Evolutionary conservation across 306 rosid species (phyloP).

Genomic region (Comarum palustre): DNA sequence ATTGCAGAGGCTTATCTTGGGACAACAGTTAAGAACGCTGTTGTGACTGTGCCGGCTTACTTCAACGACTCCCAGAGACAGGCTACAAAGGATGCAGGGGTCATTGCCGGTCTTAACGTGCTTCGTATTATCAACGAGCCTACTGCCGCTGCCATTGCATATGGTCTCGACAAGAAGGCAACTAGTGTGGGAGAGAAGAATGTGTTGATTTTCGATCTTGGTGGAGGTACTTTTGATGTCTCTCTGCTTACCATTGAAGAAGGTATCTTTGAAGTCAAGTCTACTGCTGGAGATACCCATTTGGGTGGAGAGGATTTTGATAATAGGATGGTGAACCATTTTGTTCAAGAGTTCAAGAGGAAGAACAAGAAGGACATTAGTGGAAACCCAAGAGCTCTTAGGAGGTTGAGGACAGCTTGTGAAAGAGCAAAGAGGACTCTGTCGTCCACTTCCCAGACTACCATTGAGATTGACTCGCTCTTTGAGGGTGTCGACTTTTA

Average conservation of each 20-base stretch:
- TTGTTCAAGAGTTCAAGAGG: conserved; percentile 20
- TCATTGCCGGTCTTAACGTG: conserved; percentile 62
- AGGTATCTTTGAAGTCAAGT: conserved; percentile 15
- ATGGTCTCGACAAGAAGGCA: conserved; percentile 67
- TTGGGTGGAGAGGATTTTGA: conserved; percentile 25
- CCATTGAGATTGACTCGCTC: conserved; percentile 12
- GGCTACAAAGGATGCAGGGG: conserved; percentile 67
- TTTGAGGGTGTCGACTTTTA: conserved; percentile 11
- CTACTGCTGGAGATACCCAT: conserved; percentile 24
- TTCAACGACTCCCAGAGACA: conserved; percentile 71
- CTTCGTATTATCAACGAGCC: conserved; percentile 64
- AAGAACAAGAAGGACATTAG: conserved; percentile 18
- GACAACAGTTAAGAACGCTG: conserved; percentile 55
- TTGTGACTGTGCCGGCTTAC: conserved; percentile 78
- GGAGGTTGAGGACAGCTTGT: conserved; percentile 20
- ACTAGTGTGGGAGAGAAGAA: conserved; percentile 58
- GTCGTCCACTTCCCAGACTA: conserved; percentile 10
- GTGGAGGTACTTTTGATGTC: conserved; percentile 25
- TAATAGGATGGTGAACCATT: conserved; percentile 19
- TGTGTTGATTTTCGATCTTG: conserved; percentile 64
- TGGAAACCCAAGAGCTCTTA: conserved; percentile 18
- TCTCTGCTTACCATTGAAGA: conserved; percentile 14
- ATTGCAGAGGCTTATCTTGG: conserved; percentile 78
- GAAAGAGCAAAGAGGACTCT: conserved; percentile 23
- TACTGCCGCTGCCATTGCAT: conserved; percentile 73